These are phyloP conservation scores for Aulographum hederae DNA, from an alignment of 2,329 filamentous ascomycete species.

Conservation along the genomic window DNA sequence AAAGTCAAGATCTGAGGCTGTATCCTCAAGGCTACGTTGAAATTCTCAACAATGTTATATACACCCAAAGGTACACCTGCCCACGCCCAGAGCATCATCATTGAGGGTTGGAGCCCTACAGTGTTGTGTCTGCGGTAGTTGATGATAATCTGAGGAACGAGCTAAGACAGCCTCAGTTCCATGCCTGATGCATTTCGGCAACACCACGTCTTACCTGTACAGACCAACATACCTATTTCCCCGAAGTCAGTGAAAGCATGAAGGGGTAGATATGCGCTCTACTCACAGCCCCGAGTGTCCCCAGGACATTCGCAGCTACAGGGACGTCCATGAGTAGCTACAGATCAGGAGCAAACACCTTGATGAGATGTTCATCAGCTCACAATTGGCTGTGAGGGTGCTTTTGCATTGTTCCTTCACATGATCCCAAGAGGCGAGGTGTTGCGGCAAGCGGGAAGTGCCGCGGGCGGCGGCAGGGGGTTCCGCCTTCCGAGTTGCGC, in stretches of 20 bases:
- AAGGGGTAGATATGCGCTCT: conserved; percentile 7
- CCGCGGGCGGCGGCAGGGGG: too few species aligned
- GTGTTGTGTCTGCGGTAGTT: conserved; percentile 50
- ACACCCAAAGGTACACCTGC: conserved; percentile 49
- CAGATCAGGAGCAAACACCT: too few species aligned
- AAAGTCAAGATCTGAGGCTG: conserved; percentile 37
- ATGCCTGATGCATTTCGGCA: neutral
- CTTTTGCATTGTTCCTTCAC: too few species aligned
- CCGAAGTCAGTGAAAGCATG: too few species aligned
- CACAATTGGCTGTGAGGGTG: too few species aligned
- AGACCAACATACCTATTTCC: conserved; percentile 41
- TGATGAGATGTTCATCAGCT: too few species aligned
- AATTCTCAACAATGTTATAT: conserved; percentile 35
- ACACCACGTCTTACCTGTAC: conserved; percentile 29
- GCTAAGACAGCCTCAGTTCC: conserved; percentile 19
- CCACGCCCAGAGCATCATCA: conserved; percentile 56
- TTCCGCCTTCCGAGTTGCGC: too few species aligned
- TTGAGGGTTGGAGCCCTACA: conserved; percentile 44
- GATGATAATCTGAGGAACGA: conserved; percentile 51
- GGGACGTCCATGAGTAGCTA: conserved; percentile 41
- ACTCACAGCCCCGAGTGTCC: conserved; percentile 38
- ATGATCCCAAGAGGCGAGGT: too few species aligned
- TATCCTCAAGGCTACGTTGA: conserved; percentile 34
- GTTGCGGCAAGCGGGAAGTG: too few species aligned
- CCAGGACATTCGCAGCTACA: conserved; percentile 37